Conservation (phyloP, 345 rosid genomes). For the Gossypium sturtianum region DNA sequence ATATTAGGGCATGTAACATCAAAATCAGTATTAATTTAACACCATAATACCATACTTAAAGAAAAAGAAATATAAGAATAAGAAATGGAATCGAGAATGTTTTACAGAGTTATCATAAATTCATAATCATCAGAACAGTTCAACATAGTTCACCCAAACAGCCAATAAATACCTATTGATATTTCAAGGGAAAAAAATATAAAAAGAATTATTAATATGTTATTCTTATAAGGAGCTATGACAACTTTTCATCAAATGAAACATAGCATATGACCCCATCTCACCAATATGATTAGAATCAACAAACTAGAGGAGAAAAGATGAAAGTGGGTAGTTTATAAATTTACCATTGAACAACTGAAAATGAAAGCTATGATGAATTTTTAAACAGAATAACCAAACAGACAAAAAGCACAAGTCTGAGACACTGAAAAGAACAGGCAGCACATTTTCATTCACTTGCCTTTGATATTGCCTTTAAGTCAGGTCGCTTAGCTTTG, state of each 20-base stretch:
- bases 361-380: neutral
- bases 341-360: neutral
- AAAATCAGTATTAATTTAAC: neutral
- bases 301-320: neutral
- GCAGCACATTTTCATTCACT: slow-evolving; percentile 13
- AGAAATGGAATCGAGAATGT: neutral
- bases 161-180: neutral
- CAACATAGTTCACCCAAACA: neutral
- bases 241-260: neutral
- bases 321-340: neutral
- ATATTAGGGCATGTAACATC: neutral
- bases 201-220: neutral
- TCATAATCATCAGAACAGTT: neutral
- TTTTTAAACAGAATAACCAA: neutral
- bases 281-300: neutral
- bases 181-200: neutral
- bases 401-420: neutral
- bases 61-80: neutral
- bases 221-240: neutral
- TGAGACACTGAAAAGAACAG: neutral
- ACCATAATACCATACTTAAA: neutral
- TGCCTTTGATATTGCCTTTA: slow-evolving; percentile 79
- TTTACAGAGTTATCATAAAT: neutral
- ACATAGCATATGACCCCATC: neutral
- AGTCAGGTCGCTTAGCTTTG: slow-evolving; percentile 65